phyloP scores from a whole-genome alignment of 371 early-diverging fungal species.

The Thermomucor indicae-seudaticae region DNA sequence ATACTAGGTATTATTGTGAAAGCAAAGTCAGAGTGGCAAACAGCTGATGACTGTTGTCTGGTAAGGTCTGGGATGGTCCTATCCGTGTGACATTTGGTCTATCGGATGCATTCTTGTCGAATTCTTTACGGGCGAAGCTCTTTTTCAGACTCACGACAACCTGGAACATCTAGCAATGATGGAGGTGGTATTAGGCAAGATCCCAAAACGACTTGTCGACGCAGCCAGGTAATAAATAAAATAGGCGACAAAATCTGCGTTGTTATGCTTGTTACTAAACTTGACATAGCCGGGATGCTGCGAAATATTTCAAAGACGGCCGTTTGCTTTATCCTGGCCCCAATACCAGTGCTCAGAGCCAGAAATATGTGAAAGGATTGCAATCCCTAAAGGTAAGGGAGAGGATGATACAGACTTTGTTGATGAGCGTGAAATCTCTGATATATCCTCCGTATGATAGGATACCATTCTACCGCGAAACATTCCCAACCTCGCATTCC shows the following conservation, averaged over 20 bases:
- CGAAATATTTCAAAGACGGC: conserved; percentile 58
- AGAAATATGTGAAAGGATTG: conserved; percentile 64
- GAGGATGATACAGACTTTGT: neutral
- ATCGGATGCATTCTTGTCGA: conserved; percentile 97
- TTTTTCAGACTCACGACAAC: conserved; percentile 93
- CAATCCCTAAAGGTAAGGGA: conserved; percentile 50
- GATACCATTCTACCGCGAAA: conserved; percentile 31
- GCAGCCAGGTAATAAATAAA: conserved; percentile 4
- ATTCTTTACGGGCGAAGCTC: conserved; percentile 90
- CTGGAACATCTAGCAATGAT: conserved; percentile 76
- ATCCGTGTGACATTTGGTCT: conserved; percentile 97
- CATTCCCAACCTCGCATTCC: conserved; percentile 21
- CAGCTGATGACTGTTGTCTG: neutral
- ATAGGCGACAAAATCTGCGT: neutral
- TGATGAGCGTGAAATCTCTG: neutral
- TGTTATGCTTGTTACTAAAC: neutral
- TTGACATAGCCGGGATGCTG: conserved; percentile 32
- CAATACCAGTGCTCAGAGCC: conserved; percentile 59
- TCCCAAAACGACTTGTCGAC: conserved; percentile 33
- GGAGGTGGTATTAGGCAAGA: conserved; percentile 58
- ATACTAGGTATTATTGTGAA: conserved; percentile 60
- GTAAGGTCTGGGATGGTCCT: conserved; percentile 84
- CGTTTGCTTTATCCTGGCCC: conserved; percentile 64
- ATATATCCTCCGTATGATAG: conserved; percentile 8
- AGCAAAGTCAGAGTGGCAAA: neutral